Conservation (phyloP, 129 eudicot species). For the Centaurea solstitialis region DNA sequence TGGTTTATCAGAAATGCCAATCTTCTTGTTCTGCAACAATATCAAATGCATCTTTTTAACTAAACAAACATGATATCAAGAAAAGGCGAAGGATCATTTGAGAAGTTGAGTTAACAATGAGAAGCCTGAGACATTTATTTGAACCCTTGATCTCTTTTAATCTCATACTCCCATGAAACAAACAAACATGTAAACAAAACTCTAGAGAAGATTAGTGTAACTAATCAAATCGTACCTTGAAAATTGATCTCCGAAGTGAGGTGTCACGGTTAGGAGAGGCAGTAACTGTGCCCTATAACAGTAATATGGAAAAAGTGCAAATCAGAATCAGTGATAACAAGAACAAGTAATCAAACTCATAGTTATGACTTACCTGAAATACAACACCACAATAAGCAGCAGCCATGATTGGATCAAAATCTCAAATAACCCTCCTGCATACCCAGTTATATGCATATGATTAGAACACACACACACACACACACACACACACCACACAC, state of each 20-base stretch:
- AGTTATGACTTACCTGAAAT: not conserved
- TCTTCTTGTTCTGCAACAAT: conserved; percentile 50
- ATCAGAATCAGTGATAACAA: not conserved
- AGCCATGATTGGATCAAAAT: conserved; percentile 12
- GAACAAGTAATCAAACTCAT: not conserved
- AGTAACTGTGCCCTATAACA: not conserved
- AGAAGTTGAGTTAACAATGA: too few relatives aligned
- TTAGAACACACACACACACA: too few relatives aligned
- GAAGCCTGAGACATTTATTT: too few relatives aligned
- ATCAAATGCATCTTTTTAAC: not conserved
- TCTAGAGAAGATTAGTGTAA: not conserved
- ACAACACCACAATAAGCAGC: not conserved
- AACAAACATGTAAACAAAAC: too few relatives aligned
- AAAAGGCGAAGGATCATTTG: too few relatives aligned
- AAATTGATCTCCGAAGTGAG: not conserved
- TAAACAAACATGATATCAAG: too few relatives aligned
- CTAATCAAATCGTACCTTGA: not conserved
- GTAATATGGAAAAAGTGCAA: not conserved
- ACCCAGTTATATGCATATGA: not conserved
- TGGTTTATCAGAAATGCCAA: conserved; percentile 51
- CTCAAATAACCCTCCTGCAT: not conserved
- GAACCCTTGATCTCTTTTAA: too few relatives aligned
- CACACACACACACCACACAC: too few relatives aligned
- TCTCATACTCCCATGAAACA: too few relatives aligned
- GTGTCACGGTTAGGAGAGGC: not conserved